Conservation (phyloP, 129 eudicot genomes). For the Apium graveolens region DNA sequence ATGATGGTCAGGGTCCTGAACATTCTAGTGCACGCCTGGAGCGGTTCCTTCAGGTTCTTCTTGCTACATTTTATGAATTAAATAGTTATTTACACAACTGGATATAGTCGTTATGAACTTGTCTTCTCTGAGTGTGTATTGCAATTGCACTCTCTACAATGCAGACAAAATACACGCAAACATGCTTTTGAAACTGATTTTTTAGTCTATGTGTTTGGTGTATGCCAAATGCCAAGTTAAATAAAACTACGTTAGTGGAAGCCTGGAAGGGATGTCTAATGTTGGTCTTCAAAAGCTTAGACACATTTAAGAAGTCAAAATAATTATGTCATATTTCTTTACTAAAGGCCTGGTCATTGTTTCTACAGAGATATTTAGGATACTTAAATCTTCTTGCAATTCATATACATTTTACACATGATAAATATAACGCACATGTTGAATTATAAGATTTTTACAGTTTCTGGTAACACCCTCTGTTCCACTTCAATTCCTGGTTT, state of each 20-base stretch:
- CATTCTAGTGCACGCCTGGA: slow-evolving; percentile 96
- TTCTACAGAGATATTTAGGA: not conserved
- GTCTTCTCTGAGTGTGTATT: not conserved
- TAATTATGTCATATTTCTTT: not conserved
- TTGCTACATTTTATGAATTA: not conserved
- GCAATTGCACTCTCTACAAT: not conserved
- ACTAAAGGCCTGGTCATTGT: not conserved
- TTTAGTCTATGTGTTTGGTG: not conserved
- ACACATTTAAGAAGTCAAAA: not conserved
- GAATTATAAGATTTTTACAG: not conserved
- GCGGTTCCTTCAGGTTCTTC: slow-evolving; percentile 85
- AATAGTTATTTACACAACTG: not conserved
- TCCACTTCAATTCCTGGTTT: no score
- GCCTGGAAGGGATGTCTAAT: not conserved
- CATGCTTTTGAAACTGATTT: not conserved
- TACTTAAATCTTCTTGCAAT: not conserved
- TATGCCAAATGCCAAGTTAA: not conserved
- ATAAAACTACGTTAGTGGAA: not conserved
- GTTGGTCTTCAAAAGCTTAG: not conserved
- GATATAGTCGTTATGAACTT: not conserved
- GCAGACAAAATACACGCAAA: not conserved
- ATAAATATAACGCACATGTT: not conserved
- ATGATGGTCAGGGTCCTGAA: slow-evolving; percentile 99
- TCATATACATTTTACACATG: not conserved
- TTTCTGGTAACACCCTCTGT: not conserved